Base-by-base conservation (phyloP, 2,329 filamentous ascomycete genomes). In the Aspergillus phoenicis region DNA sequence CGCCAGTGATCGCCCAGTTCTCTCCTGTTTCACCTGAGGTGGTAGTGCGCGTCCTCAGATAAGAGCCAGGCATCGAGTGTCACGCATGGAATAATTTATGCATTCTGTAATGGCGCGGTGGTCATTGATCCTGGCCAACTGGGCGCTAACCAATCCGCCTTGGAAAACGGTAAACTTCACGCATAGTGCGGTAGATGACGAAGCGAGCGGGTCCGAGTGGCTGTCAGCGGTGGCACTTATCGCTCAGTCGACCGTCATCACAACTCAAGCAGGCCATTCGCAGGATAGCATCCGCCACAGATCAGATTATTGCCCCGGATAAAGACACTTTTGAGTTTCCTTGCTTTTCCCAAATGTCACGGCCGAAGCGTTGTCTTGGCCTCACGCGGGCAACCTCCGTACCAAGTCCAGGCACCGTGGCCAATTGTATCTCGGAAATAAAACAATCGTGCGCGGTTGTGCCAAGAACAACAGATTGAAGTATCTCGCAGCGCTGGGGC, bases 181-280 rank as follows among this genome's bases (percentile, higher is more conserved):
- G 47, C 2, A 11, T 51, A 22, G 8, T 28, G 47, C n/a, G 47
- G 47, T 49, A 13, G 51, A 53, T 33, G 52, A 53, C 51, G 51
- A 53, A 39, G 52, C 52, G 41, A 17, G 52, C 52, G 52, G 52
- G 52, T 54, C 36, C 36, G 13, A 54, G 52, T 43, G 38, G 38
- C 52, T 54, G 38, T 54, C 36, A 43, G 20, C 36, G 17, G 38
- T 38, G n/a, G 52, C 13, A 15, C 38, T 28, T 41, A 39, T 43
- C 52, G 33, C 28, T 52, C 49, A 36, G 33, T 36, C 33, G 11
- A 26, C 26, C 17, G 39, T 41, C 39, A 15, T 45, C 41, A 45
- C 41, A 45, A 13, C 20, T 24, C 20, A 15, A 8, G 20, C 20
- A 24, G 10, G 41, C 41, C 41, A 54, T 20, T n/a, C 22, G 11